Percentiles rank a stretch among this genome's conserved stretches.
phyloP scores from a whole-genome alignment of 208 protist genomes.

The Acanthamoeba sp. region DNA sequence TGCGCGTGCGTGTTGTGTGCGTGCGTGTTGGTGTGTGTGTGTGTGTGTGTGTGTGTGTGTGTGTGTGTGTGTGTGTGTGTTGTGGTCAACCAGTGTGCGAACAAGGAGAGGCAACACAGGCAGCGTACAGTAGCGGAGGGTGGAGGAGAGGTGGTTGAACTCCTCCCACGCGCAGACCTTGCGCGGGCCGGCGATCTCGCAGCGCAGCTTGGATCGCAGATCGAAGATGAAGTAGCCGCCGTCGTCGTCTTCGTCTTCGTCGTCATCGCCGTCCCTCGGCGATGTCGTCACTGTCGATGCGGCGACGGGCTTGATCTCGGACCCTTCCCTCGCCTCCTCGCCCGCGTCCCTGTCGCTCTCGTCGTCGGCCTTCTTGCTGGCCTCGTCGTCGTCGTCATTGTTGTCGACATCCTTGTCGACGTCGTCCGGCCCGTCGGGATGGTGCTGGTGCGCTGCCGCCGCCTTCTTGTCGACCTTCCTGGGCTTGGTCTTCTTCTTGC shows the following conservation, averaged over 20 bases:
- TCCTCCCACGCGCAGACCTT: not conserved
- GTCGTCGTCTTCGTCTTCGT: not conserved
- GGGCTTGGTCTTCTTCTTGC: not conserved
- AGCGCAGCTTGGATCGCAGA: not conserved
- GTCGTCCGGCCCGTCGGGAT: not conserved
- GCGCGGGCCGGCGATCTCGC: not conserved
- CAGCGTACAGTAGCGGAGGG: conserved; percentile 11
- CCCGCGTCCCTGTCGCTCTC: not conserved
- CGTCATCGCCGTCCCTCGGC: not conserved
- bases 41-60: not conserved
- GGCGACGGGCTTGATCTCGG: not conserved
- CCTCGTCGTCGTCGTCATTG: not conserved
- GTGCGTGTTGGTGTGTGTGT: not conserved
- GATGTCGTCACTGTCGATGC: not conserved
- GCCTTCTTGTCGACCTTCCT: not conserved
- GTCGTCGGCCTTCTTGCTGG: not conserved
- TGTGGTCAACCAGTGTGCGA: too few relatives aligned
- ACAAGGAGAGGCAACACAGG: not conserved
- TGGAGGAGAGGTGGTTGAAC: conserved; percentile 13
- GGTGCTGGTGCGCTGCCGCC: not conserved
- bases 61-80: too few relatives aligned
- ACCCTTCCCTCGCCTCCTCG: not conserved
- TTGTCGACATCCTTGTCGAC: not conserved
- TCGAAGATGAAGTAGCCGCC: conserved; percentile 29
- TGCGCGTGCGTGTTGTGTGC: not conserved